phyloP scores from a whole-genome alignment of 306 rosid species.

The Dalbergia oliveri region DNA sequence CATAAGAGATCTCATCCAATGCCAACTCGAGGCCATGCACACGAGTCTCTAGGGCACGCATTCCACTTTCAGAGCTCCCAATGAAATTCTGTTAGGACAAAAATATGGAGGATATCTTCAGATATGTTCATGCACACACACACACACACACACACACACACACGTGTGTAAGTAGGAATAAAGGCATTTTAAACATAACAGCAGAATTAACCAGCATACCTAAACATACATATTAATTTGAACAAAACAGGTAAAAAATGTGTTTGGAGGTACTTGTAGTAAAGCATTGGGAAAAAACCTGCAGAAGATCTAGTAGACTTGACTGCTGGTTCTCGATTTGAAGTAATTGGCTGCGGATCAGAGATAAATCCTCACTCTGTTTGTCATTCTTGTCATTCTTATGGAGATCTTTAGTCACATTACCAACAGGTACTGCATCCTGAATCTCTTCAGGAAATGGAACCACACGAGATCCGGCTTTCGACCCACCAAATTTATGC shows the following conservation, averaged over 20 bases:
- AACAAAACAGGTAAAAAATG: constrained; percentile 9
- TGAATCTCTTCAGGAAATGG: constrained; percentile 67
- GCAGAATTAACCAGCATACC: not conserved
- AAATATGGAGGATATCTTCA: not conserved
- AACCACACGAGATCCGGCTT: constrained; percentile 82
- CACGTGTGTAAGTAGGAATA: not conserved
- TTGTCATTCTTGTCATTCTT: constrained; percentile 58
- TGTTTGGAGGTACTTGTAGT: not conserved
- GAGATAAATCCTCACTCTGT: constrained; percentile 70
- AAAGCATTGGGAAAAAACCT: constrained; percentile 66
- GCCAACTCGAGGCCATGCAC: constrained; percentile 87
- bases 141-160: not conserved
- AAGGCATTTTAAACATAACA: not conserved
- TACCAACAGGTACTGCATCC: constrained; percentile 55
- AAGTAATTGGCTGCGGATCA: constrained; percentile 75
- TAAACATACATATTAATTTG: not conserved
- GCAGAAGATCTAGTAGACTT: constrained; percentile 74
- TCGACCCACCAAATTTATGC: constrained; percentile 59
- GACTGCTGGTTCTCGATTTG: constrained; percentile 89
- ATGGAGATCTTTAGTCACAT: constrained; percentile 53
- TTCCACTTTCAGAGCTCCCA: constrained; percentile 87
- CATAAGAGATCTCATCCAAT: constrained; percentile 82
- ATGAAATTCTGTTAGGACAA: constrained; percentile 69
- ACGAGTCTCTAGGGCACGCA: constrained; percentile 77
- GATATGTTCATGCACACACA: constrained; percentile 1